Evolutionary conservation across 1,284 basidiomycete species (phyloP).

Genomic region (Puccinia horiana): DNA sequence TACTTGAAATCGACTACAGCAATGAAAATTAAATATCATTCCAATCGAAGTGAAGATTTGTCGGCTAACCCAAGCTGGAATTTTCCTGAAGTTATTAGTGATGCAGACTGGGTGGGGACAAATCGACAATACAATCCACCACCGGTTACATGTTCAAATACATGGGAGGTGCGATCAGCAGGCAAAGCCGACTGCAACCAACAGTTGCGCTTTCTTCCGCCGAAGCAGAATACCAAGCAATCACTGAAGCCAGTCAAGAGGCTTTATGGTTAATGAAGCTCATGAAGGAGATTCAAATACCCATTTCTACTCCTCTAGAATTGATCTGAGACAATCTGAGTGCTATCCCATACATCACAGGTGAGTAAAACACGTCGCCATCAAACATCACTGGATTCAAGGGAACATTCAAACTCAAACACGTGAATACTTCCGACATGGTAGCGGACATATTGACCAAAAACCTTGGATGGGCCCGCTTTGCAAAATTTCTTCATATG

Average conservation of each 20-base stretch:
- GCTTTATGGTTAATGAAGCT: background rate
- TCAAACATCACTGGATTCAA: background rate
- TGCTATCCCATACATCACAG: background rate
- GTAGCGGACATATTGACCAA: background rate
- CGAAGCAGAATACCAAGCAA: slow-evolving; percentile 45
- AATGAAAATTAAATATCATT: background rate
- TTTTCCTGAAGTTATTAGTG: background rate
- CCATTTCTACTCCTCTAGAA: background rate
- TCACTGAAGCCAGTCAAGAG: slow-evolving; percentile 22
- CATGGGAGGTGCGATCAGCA: slow-evolving; percentile 21
- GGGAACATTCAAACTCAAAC: background rate
- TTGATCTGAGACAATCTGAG: background rate
- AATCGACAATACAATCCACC: background rate
- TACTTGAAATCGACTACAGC: slow-evolving; percentile 5
- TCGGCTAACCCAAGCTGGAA: background rate
- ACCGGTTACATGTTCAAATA: slow-evolving; percentile 12
- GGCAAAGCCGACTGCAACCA: slow-evolving; percentile 32
- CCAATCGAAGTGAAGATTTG: background rate
- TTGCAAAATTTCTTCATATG: background rate
- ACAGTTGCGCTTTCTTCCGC: slow-evolving; percentile 40
- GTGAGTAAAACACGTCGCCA: background rate
- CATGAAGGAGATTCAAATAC: background rate
- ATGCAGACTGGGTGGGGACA: slow-evolving; percentile 9
- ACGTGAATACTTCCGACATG: background rate
- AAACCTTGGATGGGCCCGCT: background rate